Evolutionary conservation across 163 green algal species (phyloP).

Genomic region (Volvox carteri): DNA sequence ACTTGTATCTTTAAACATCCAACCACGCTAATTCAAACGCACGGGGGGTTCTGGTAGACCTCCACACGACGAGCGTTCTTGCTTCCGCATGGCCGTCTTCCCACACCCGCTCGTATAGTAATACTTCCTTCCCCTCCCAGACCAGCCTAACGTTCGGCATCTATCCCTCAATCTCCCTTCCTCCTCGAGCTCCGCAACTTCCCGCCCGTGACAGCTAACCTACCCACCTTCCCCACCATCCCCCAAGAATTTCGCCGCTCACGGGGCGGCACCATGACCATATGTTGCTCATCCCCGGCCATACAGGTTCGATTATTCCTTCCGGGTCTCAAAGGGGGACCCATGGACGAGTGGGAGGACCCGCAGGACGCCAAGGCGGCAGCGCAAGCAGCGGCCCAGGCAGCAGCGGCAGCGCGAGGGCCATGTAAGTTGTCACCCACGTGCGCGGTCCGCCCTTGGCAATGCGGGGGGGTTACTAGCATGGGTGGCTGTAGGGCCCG

Average conservation of each 20-base stretch:
- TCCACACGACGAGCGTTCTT: too few species aligned
- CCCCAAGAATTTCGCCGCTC: background rate
- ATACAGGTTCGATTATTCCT: slow-evolving; percentile 46
- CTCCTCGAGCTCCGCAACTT: background rate
- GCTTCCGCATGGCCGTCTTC: too few species aligned
- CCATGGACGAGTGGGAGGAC: slow-evolving; percentile 36
- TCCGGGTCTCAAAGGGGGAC: slow-evolving; percentile 27
- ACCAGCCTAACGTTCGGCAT: too few species aligned
- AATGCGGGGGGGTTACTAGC: too few species aligned
- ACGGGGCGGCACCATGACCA: too few species aligned
- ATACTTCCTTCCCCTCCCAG: too few species aligned
- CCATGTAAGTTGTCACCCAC: background rate
- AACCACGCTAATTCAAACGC: background rate
- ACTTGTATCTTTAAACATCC: background rate
- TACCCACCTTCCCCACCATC: background rate
- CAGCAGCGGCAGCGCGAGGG: background rate
- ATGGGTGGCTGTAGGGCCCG: too few species aligned
- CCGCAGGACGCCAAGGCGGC: slow-evolving; percentile 5
- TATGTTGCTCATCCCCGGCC: too few species aligned
- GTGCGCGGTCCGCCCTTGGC: too few species aligned
- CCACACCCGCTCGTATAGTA: too few species aligned
- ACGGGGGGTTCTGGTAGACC: too few species aligned
- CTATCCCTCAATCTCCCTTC: background rate
- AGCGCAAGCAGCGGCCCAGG: background rate
- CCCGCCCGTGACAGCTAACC: too few species aligned